These are phyloP conservation scores for Leccinum subrobustum DNA, from an alignment of 1,284 basidiomycete species.

Conservation along the genomic window DNA sequence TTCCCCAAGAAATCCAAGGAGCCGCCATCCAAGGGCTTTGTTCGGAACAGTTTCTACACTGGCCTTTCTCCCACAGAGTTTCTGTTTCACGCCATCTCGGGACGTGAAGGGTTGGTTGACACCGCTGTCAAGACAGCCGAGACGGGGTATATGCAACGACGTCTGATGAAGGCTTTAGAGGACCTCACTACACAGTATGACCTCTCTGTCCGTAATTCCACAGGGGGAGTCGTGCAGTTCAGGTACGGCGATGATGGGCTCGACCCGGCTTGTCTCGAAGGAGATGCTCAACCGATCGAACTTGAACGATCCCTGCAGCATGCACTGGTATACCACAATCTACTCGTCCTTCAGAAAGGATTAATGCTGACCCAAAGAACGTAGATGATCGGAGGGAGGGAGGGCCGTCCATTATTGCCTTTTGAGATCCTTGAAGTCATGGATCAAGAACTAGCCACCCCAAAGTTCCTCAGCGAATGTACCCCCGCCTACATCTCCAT, in stretches of 20 bases:
- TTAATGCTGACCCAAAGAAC: neutral
- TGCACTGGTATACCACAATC: conserved; percentile 60
- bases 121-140: conserved; percentile 99
- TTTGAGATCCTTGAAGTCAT: conserved; percentile 85
- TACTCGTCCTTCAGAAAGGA: neutral
- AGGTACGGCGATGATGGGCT: conserved; percentile 96
- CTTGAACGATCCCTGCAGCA: conserved; percentile 88
- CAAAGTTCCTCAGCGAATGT: conserved; percentile 68
- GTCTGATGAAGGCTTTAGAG: conserved; percentile 98
- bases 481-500: conserved; percentile 77
- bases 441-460: conserved; percentile 59
- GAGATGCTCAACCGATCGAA: conserved; percentile 91
- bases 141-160: conserved; percentile 99
- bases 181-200: conserved; percentile 98
- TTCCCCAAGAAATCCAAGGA: conserved; percentile 98
- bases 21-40: conserved; percentile 98
- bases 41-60: conserved; percentile 95
- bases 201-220: conserved; percentile 93
- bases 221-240: conserved; percentile 98
- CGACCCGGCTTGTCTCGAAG: conserved; percentile 95
- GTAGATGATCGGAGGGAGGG: conserved; percentile 63
- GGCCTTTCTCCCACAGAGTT: conserved; percentile 97
- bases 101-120: conserved; percentile 97
- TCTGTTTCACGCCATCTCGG: conserved; percentile 98
- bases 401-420: conserved; percentile 72